Evolutionary conservation across 495 filamentous ascomycete species (phyloP).

Genomic region (Bathelium albidoporum): DNA sequence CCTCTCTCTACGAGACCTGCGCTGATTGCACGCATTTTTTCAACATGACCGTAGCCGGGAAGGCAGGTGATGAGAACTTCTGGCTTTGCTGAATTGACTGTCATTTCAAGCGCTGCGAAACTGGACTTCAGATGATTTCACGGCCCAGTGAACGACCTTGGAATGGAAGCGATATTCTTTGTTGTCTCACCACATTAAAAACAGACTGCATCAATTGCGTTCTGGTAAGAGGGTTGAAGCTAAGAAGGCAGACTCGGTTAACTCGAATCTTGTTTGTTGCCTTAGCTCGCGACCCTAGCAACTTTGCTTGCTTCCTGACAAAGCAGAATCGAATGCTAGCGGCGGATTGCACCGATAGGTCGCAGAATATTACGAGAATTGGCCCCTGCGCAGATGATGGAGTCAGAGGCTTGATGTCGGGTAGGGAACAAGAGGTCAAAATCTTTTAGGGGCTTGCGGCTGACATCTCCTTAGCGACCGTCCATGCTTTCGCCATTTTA

Average conservation of each 20-base stretch:
- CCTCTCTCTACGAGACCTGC: not conserved
- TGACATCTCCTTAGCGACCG: not conserved
- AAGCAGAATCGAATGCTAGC: no score
- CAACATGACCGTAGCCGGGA: not conserved
- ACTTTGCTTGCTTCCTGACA: no score
- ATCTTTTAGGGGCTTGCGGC: not conserved
- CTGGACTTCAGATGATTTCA: no score
- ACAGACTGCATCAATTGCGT: no score
- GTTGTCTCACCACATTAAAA: no score
- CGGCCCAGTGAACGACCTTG: no score
- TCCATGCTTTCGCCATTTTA: not conserved
- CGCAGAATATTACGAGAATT: not conserved
- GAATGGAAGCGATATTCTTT: no score
- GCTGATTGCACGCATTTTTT: not conserved
- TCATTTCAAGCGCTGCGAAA: not conserved
- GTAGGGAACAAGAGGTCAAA: not conserved
- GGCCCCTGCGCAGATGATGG: not conserved
- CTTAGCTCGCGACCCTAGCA: no score
- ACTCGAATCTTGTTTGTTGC: no score
- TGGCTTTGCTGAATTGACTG: not conserved
- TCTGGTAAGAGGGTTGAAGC: no score
- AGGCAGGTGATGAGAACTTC: slow-evolving; percentile 4
- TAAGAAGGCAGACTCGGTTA: no score
- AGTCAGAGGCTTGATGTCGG: not conserved
- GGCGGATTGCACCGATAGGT: not conserved